A percentile compares a stretch with the other conserved stretches of the same genome.
These are phyloP conservation scores for Zymoseptoria pseudotritici DNA, from an alignment of 2,329 filamentous ascomycete genomes.

Conservation along the genomic window DNA sequence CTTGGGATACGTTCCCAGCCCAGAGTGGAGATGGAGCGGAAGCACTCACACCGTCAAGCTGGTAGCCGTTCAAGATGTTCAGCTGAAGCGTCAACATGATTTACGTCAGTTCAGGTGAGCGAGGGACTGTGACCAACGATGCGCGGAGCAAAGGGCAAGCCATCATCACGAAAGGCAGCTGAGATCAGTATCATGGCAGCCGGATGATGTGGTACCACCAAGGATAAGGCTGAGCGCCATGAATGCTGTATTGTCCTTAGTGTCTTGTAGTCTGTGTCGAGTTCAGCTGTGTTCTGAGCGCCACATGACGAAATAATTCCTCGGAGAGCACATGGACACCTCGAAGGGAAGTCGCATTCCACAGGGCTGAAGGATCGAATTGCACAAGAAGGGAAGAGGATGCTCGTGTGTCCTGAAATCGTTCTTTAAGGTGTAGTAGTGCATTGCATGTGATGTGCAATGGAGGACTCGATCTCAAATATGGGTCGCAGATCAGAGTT, in stretches of 20 bases:
- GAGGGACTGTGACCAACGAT: background rate
- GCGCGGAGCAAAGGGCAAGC: background rate
- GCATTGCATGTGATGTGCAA: background rate
- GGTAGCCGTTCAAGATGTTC: background rate
- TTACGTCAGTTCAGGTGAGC: background rate
- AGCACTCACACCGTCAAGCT: background rate
- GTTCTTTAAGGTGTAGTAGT: background rate
- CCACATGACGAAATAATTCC: background rate
- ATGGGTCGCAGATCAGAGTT: background rate
- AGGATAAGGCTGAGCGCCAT: background rate
- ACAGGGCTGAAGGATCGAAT: background rate
- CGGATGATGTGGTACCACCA: background rate
- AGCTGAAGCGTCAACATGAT: background rate
- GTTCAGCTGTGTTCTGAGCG: background rate
- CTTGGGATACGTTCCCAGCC: background rate
- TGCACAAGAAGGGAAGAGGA: background rate
- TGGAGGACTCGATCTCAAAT: background rate
- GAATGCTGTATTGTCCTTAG: background rate
- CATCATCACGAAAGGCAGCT: background rate
- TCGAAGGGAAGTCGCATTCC: background rate
- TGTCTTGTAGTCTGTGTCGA: background rate
- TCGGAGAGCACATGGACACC: background rate
- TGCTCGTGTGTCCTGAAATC: background rate
- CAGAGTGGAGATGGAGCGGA: background rate
- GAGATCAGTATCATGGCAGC: background rate